phyloP scores from a whole-genome alignment of 2,329 filamentous ascomycete species.

The Fusarium sp. region DNA sequence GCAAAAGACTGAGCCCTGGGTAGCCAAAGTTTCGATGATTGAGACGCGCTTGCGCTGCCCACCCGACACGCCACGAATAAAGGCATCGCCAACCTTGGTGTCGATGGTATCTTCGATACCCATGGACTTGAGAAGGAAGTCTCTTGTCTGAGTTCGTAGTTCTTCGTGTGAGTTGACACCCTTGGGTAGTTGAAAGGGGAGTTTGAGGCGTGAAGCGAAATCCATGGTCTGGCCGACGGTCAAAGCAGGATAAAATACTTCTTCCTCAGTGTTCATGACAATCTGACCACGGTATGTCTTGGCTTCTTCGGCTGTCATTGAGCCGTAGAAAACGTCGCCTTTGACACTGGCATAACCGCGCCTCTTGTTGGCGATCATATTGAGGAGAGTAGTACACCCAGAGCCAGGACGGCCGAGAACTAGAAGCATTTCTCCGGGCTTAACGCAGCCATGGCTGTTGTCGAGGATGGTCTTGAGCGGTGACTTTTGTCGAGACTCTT shows the following conservation, averaged over 20 bases:
- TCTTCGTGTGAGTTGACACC: slow-evolving; percentile 57
- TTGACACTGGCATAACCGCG: slow-evolving; percentile 67
- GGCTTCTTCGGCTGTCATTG: slow-evolving; percentile 59
- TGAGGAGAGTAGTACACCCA: slow-evolving; percentile 78
- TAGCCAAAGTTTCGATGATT: slow-evolving; percentile 72
- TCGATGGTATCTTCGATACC: slow-evolving; percentile 68
- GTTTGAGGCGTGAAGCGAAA: slow-evolving; percentile 73
- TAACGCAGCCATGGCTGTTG: slow-evolving; percentile 73
- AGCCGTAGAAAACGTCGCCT: slow-evolving; percentile 69
- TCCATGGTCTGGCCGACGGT: slow-evolving; percentile 77
- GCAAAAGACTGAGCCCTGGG: slow-evolving; percentile 68
- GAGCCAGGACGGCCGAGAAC: slow-evolving; percentile 76
- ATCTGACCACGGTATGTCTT: slow-evolving; percentile 67
- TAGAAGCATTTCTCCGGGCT: slow-evolving; percentile 77
- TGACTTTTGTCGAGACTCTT: slow-evolving; percentile 64
- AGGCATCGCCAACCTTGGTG: slow-evolving; percentile 76
- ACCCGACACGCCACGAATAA: slow-evolving; percentile 73
- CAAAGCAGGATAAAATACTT: slow-evolving; percentile 71
- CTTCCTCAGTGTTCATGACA: slow-evolving; percentile 78
- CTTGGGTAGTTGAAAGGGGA: slow-evolving; percentile 60
- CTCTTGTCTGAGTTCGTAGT: slow-evolving; percentile 57
- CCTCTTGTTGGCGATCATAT: slow-evolving; percentile 73
- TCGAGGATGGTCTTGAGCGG: slow-evolving; percentile 74
- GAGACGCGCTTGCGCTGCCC: slow-evolving; percentile 77
- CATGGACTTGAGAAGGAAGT: slow-evolving; percentile 69